These are phyloP conservation scores for Mentha longifolia DNA, from an alignment of 257 asterid species.

Conservation along the genomic window DNA sequence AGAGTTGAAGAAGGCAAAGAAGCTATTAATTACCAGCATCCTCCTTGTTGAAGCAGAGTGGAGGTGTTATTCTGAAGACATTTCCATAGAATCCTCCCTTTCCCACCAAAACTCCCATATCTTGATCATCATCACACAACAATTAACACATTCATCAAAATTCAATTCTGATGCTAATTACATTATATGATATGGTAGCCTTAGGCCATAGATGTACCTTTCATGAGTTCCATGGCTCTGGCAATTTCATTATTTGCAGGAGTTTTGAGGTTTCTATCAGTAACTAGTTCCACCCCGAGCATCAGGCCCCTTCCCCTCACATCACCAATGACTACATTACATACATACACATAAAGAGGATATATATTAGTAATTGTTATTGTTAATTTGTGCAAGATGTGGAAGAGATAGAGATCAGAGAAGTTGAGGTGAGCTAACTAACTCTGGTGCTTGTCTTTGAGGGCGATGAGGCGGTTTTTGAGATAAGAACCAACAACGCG, in stretches of 20 bases:
- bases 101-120: constrained; percentile 70
- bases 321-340: constrained; percentile 76
- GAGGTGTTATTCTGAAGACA: constrained; percentile 80
- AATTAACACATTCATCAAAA: not conserved
- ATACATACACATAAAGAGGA: not conserved
- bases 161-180: not conserved
- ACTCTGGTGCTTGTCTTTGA: constrained; percentile 73
- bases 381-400: not conserved
- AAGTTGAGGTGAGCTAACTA: not conserved
- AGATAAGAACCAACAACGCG: constrained; percentile 68
- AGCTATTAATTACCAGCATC: constrained; percentile 58
- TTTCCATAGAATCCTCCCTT: constrained; percentile 77
- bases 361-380: not conserved
- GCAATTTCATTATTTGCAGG: constrained; percentile 60
- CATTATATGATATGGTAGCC: too few relatives aligned
- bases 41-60: constrained; percentile 64
- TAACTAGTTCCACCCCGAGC: constrained; percentile 80
- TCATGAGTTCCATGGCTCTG: constrained; percentile 65
- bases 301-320: constrained; percentile 81
- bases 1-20: too few relatives aligned
- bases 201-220: constrained; percentile 62
- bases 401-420: too few relatives aligned
- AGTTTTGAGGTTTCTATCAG: constrained; percentile 56
- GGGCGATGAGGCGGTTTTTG: constrained; percentile 59
- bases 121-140: constrained; percentile 33